Percentiles rank a stretch among this genome's conserved stretches.
Conservation (phyloP, 176 grass and related monocot species). For the Lolium rigidum region DNA sequence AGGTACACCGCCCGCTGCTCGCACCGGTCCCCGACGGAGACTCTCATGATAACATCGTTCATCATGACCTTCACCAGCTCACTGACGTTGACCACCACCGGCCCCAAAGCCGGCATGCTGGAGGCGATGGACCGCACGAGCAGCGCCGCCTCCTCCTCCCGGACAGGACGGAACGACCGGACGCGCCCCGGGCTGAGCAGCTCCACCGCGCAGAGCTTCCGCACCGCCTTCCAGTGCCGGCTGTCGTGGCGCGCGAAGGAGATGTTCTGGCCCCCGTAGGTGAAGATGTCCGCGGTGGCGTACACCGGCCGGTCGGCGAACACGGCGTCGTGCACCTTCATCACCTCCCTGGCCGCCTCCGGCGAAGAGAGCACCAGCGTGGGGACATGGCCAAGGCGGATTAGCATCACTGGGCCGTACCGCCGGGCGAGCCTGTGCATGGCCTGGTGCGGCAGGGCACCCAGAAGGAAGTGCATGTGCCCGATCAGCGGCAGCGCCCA, state of each 20-base stretch:
- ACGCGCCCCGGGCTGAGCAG: constrained; percentile 54
- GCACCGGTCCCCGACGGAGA: neutral
- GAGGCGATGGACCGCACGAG: constrained; percentile 24
- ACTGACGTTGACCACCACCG: neutral
- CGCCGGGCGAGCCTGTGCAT: constrained; percentile 38
- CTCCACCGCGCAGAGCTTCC: constrained; percentile 44
- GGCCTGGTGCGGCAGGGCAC: constrained; percentile 58
- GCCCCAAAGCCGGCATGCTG: neutral
- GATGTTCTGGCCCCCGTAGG: constrained; percentile 37
- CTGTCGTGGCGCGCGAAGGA: neutral
- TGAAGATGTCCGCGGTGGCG: constrained; percentile 31
- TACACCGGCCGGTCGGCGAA: constrained; percentile 51
- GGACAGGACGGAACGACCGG: constrained; percentile 43
- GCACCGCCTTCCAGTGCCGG: constrained; percentile 50
- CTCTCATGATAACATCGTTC: constrained; percentile 32
- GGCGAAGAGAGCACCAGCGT: constrained; percentile 56
- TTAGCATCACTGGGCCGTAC: constrained; percentile 50
- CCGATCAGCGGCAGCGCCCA: constrained; percentile 51
- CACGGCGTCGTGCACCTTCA: constrained; percentile 60
- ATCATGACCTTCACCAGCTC: neutral
- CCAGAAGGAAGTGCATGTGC: constrained; percentile 50
- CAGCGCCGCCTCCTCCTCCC: constrained; percentile 41
- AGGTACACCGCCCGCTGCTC: constrained; percentile 21
- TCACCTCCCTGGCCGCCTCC: constrained; percentile 57
- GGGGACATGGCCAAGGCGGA: constrained; percentile 55